Evolutionary conservation across 2,329 filamentous ascomycete genomes (phyloP), one percentile per base, ranked within the genome.

Genomic region (Bertia moriformis): DNA sequence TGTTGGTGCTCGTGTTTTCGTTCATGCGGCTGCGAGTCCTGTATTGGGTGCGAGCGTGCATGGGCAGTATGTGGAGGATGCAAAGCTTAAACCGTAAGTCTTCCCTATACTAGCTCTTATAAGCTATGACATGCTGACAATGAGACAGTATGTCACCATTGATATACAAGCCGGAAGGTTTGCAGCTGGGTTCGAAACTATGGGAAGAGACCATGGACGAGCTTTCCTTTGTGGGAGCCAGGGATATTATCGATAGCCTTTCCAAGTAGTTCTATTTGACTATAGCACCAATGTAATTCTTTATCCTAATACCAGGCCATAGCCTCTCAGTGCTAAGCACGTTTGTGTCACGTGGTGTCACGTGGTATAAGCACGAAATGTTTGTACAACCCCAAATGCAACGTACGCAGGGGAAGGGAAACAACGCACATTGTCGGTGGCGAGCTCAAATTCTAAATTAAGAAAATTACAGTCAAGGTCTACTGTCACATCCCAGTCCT

Each of bases 201-300:
- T 41, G 36, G 35, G 17, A 41, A 5, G 35, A 41, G 15, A 41
- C 36, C 4, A 38, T 41, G 39, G 14, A 4, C 14, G 39, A 41
- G 10, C 37, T 41, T n/a, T 27, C 22, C n/a, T 27, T 27, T 27
- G 22, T n/a, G n/a, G 22, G n/a, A 10, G 22, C n/a, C 7, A 27
- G n/a, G 7, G 22, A 27, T 7, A 27, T 27, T 27, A 7, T 27
- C 22, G n/a, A n/a, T n/a, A n/a, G n/a, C n/a, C n/a, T n/a, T n/a
- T n/a, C n/a, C n/a, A n/a, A n/a, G n/a, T n/a, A n/a, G n/a, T n/a
- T n/a, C n/a, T n/a, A n/a, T n/a, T n/a, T n/a, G n/a, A n/a, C n/a
- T n/a, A n/a, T n/a, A n/a, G n/a, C n/a, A n/a, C n/a, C n/a, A n/a
- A n/a, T n/a, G n/a, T n/a, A n/a, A n/a, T n/a, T n/a, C n/a, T n/a